A percentile compares a stretch with the other conserved stretches of the same genome.
phyloP scores from a whole-genome alignment of 306 rosid genomes.

The Alnus glutinosa region DNA sequence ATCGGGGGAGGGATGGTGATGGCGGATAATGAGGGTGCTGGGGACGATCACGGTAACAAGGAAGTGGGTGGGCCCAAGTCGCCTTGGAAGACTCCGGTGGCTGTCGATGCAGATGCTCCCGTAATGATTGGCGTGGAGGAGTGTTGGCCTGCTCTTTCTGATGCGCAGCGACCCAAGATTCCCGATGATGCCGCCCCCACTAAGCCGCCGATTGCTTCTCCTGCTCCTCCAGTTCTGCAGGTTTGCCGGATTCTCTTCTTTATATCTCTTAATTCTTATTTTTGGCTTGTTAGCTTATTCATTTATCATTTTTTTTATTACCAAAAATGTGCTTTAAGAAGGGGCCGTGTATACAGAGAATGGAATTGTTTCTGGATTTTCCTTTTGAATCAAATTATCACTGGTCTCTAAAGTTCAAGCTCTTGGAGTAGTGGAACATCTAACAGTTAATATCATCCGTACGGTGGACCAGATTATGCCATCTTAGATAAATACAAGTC shows the following conservation, averaged over 20 bases:
- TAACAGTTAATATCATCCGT: background rate
- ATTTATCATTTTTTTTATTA: too few species aligned
- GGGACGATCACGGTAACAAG: constrained; percentile 45
- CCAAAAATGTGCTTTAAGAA: background rate
- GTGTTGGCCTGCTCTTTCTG: constrained; percentile 88
- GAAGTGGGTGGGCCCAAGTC: constrained; percentile 68
- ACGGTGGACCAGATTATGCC: background rate
- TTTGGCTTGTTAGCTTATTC: background rate
- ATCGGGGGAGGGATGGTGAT: constrained; percentile 57
- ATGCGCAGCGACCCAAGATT: constrained; percentile 65
- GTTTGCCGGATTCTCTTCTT: constrained; percentile 28
- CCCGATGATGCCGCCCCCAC: constrained; percentile 34
- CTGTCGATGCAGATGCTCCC: constrained; percentile 49
- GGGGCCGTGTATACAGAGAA: background rate
- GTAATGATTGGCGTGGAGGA: constrained; percentile 65
- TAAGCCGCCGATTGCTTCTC: constrained; percentile 40
- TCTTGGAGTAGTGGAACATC: background rate
- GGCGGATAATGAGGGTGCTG: constrained; percentile 68
- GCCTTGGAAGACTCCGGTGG: constrained; percentile 75
- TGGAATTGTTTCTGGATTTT: background rate
- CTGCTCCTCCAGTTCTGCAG: constrained; percentile 47
- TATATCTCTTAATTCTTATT: background rate
- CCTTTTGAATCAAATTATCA: background rate
- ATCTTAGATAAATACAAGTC: background rate
- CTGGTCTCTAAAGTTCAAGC: background rate